Evolutionary conservation across 2,329 filamentous ascomycete species (phyloP), one percentile per base, ranked within the genome.

Genomic region (Pseudocercospora fuligena): DNA sequence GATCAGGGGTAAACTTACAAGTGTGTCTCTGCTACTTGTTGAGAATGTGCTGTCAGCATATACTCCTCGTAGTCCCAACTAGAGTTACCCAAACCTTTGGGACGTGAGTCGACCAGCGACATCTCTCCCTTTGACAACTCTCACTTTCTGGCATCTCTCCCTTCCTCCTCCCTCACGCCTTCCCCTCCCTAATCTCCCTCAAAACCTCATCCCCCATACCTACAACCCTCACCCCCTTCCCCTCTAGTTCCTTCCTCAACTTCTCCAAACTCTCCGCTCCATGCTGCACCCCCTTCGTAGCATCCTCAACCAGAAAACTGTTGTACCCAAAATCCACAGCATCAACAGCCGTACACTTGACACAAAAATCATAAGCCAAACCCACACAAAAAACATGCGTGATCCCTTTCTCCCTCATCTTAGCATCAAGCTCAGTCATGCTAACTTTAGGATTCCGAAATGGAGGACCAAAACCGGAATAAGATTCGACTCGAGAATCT

Each of bases 331-430:
- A 89, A 69, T 85, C 86, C 2, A 80, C 84, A 0, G 94, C 90
- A 83, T 97, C 92, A 60, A 93, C 80, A 0, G 94, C 94, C 16
- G 93, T 97, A 69, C 81, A 86, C 76, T 88, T 90, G 63, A 98
- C 94, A 78, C 95, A 99, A 78, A 92, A 97, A 79, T 98, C 95
- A 19, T 88, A 89, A 3, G 95, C 94, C 63, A 99, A 77, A 0
- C 95, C 95, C 1, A 92, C 93, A 23, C 95, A 87, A 77, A 90
- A 97, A 5, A 97, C 92, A 77, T 96, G 87, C 5, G 91, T 93
- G 29, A 97, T 82, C 0, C 80, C 82, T 16, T 81, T 82, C 2
- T 82, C 82, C 60, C 78, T 84, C 72, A 99, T 78, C 57, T 83
- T 75, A 0, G 75, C 80, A 1, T 84, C 85, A 27, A 98, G 82